Evolutionary conservation across 2,329 filamentous ascomycete genomes (phyloP), one percentile per base, ranked within the genome.

Genomic region (Fusarium newnesense): DNA sequence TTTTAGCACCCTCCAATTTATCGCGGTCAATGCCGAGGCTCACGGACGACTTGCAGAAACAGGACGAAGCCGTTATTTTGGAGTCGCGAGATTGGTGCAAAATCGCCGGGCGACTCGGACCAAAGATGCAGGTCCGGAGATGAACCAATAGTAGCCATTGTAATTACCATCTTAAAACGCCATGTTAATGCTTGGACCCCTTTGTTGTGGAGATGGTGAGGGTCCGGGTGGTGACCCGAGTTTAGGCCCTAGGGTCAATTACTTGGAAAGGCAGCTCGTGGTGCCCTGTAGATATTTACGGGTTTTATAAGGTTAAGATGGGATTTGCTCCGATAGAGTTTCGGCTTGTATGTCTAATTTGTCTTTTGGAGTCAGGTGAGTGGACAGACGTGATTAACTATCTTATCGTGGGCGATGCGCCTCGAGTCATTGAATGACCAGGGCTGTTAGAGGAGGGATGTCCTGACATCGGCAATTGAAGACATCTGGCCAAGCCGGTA

Each of bases 11-110:
- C n/a, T 37, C 34, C 36, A 68, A 63, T 63, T 69, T 26, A 24
- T 43, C 26, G 13, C 24, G 11, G n/a, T 34, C 39, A 57, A 42
- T 69, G 60, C 71, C 71, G 71, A 74, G 68, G 71, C 60, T 72
- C 26, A 54, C 67, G 71, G 71, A 62, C 46, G 28, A 60, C 7
- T 57, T 28, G 56, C 56, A 39, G 18, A 74, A 72, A 16, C 16
- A 36, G 60, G 50, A 53, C 49, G 32, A 53, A 52, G 43, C 47
- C 56, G 60, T 39, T 13, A 21, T 2, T 15, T 40, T 15, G 19
- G n/a, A 34, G 36, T 15, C 44, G 46, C 7, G 42, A 42, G 63
- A 66, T 72, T 61, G 67, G 69, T 64, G 60, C 70, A 39, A 39
- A 62, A 50, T 58, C 46, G 40, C 47, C 46, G 30, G 39, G 24